Evolutionary conservation across 176 grass and related monocot genomes (phyloP).

Genomic region (Chrysopogon serrulatus): DNA sequence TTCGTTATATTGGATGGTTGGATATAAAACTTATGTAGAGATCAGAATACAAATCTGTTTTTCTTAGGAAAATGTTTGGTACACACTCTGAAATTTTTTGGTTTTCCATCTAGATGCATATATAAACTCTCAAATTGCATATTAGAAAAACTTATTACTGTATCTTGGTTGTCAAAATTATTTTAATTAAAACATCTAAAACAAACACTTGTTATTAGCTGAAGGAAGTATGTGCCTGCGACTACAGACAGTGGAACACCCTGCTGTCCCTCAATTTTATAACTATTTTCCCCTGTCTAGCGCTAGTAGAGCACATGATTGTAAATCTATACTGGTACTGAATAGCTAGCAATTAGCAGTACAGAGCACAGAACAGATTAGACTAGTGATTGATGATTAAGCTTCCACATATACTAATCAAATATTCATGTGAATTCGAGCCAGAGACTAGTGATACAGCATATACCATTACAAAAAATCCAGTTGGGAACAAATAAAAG

Average conservation of each 20-base stretch:
- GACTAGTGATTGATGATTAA: conserved; percentile 22
- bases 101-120: background rate
- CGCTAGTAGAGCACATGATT: background rate
- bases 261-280: background rate
- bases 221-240: background rate
- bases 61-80: background rate
- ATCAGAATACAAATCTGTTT: background rate
- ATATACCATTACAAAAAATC: background rate
- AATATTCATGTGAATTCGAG: conserved; percentile 2
- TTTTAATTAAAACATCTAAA: background rate
- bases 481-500: background rate
- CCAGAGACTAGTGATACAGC: conserved; percentile 10
- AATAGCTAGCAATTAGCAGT: conserved; percentile 3
- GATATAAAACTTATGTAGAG: background rate
- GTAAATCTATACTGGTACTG: background rate
- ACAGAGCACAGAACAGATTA: conserved; percentile 7
- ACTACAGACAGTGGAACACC: background rate
- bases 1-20: background rate
- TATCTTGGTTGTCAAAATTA: background rate
- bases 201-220: background rate
- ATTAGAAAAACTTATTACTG: background rate
- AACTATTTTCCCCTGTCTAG: background rate
- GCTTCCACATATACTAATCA: conserved; percentile 14
- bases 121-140: background rate
- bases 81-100: background rate